These are phyloP conservation scores for Trichoderma arundinaceum DNA, from an alignment of 2,329 filamentous ascomycete genomes.

Conservation along the genomic window DNA sequence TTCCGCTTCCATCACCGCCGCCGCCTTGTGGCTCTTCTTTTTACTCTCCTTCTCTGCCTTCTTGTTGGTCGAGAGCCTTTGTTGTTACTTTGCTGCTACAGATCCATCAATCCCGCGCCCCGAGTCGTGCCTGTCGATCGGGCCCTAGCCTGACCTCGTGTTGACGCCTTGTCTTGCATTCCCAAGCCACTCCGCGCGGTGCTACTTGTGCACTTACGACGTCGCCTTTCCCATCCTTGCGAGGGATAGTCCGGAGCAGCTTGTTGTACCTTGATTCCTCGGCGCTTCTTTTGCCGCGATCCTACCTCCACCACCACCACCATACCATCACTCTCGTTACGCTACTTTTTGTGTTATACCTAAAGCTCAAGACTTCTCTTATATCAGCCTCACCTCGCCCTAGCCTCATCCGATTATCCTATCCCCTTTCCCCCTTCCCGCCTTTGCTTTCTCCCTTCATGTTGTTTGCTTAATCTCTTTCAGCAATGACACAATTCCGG, in stretches of 20 bases:
- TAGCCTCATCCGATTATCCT: slow-evolving; percentile 18
- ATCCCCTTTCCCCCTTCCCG: not conserved
- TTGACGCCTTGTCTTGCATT: slow-evolving; percentile 22
- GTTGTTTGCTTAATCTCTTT: slow-evolving; percentile 58
- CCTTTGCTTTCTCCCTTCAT: slow-evolving; percentile 35
- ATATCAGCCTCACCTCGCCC: slow-evolving; percentile 22
- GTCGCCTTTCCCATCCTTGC: slow-evolving; percentile 30
- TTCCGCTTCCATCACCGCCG: slow-evolving; percentile 14
- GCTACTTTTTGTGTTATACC: not conserved
- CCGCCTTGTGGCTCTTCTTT: not conserved
- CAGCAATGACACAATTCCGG: slow-evolving; percentile 63
- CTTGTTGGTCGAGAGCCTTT: slow-evolving; percentile 1
- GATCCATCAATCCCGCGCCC: slow-evolving; percentile 22
- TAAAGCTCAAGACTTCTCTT: slow-evolving; percentile 10
- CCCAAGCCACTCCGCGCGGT: not conserved
- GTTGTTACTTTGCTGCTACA: slow-evolving; percentile 15
- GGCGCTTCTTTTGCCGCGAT: slow-evolving; percentile 27
- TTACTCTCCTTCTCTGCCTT: slow-evolving; percentile 2
- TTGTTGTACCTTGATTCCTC: slow-evolving; percentile 18
- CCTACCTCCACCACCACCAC: slow-evolving; percentile 7
- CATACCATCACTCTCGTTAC: slow-evolving; percentile 18
- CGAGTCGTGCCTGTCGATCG: slow-evolving; percentile 33
- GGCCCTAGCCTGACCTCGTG: slow-evolving; percentile 21
- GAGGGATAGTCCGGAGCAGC: slow-evolving; percentile 11
- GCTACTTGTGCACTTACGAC: slow-evolving; percentile 3